These are phyloP conservation scores for Lepidium didymum DNA, from an alignment of 345 rosid genomes.

Conservation along the genomic window DNA sequence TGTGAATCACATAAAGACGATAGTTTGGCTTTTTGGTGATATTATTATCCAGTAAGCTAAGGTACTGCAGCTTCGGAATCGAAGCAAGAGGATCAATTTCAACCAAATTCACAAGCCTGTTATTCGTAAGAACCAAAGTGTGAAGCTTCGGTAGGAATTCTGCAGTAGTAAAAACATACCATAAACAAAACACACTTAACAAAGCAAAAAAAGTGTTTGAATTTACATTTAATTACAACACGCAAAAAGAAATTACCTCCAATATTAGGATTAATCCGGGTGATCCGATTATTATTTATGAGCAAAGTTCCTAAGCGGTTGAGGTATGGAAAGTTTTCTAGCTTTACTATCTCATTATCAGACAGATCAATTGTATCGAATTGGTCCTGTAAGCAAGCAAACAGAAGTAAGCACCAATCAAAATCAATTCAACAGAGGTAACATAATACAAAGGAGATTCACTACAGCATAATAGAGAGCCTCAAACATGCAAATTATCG, in stretches of 20 bases:
- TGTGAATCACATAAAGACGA: slow-evolving; percentile 86
- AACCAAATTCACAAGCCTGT: slow-evolving; percentile 93
- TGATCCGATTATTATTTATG: slow-evolving; percentile 86
- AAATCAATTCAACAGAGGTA: not conserved
- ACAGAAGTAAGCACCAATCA: not conserved
- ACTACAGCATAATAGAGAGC: not conserved
- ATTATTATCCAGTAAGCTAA: slow-evolving; percentile 86
- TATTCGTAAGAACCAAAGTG: slow-evolving; percentile 83
- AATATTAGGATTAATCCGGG: slow-evolving; percentile 79
- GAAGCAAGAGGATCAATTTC: slow-evolving; percentile 97
- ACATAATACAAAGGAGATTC: not conserved
- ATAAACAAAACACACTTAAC: not conserved
- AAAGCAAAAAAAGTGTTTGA: not conserved
- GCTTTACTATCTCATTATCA: slow-evolving; percentile 98
- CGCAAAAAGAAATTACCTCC: slow-evolving; percentile 49
- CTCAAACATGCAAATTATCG: not conserved
- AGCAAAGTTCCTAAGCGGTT: slow-evolving; percentile 85
- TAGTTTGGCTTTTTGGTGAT: slow-evolving; percentile 89
- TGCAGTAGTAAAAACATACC: slow-evolving; percentile 24
- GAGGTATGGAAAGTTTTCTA: slow-evolving; percentile 85
- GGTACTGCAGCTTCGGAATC: slow-evolving; percentile 77
- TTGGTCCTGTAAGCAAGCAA: slow-evolving; percentile 65
- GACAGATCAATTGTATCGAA: slow-evolving; percentile 95
- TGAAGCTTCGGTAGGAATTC: slow-evolving; percentile 90
- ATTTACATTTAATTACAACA: not conserved